Evolutionary conservation across 2,329 filamentous ascomycete genomes (phyloP), one percentile per base, ranked within the genome.

Genomic region (Colletotrichum paranaense): DNA sequence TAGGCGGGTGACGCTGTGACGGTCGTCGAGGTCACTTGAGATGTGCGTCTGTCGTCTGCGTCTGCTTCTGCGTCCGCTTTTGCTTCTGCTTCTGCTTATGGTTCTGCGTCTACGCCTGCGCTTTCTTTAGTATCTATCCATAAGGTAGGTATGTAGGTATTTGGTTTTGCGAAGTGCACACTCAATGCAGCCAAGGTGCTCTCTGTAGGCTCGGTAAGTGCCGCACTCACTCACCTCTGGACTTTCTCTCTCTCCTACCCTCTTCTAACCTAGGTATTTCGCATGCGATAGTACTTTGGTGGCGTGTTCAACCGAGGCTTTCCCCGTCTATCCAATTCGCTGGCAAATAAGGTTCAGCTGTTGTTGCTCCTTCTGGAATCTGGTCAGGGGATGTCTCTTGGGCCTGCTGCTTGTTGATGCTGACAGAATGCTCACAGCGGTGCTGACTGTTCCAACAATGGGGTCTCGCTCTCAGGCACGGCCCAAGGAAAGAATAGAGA

Each of bases 401-500:
- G 19, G 42, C 42, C 42, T 49, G 19, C 16, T 46, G 67, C 53
- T 66, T 42, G 58, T 55, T 32, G 60, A 53, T 63, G 46, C 62
- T 55, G 22, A 55, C 32, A 49, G 60, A 30, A 53, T 53, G 42
- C 60, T 53, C 28, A 35, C 30, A 38, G 16, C 7, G 46, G 35
- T 42, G 64, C 30, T 38, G 64, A 22, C 55, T 30, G 22, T 24
- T 65, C 65, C 30, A 14, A 53, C 52, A 24, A 16, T 59, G 42
- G 62, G 62, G 16, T 49, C 66, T 57, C 19, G 53, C 12, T 49
- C 66, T 57, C 42, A 49, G 52, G 22, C 52, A 55, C 22, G n/a
- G 57, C 32, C 24, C 5, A 42, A 24, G 16, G 6, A 19, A 42
- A 42, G 16, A 3, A 42, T 16, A 42, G 49, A 8, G 46, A 24